Evolutionary conservation across 2,329 filamentous ascomycete genomes (phyloP), one percentile per base, ranked within the genome.

Genomic region (Coniochaeta ligniaria): DNA sequence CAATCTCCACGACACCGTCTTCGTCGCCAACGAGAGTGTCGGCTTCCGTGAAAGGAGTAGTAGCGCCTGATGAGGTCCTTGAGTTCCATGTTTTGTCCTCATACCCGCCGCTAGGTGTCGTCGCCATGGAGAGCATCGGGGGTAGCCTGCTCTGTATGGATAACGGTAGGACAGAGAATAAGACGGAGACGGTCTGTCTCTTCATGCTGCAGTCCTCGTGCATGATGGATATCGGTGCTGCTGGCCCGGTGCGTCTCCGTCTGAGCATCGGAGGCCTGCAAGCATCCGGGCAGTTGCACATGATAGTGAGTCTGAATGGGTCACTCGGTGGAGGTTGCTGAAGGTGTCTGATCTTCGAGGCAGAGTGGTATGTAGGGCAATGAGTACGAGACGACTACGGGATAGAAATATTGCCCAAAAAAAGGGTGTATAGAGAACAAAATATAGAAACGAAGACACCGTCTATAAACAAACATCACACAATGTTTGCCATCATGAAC

Each of bases 91-190:
- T 4, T n/a, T 31, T 52, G 47, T 31, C 26, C 16, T 6, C 47
- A n/a, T n/a, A 26, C 16, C 47, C 47, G 26, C 24, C 24, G 16
- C 6, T 31, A n/a, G 47, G 26, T 52, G 47, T 52, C 24, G 47
- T 52, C 26, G 47, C 24, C 47, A 24, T 52, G 6, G 47, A 52
- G 14, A 52, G 47, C 3, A 52, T 17, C n/a, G 60, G 57, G 26
- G 60, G 61, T 28, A 65, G 61, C 43, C 64, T 62, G 28, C 69
- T 73, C 54, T 74, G 70, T n/a, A 73, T 65, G 56, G 58, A 56
- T 7, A 54, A 43, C 8, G 61, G 58, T 24, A 62, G 58, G 11
- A 60, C 60, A 9, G 54, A 60, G 35, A 54, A 54, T 45, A 64
- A 59, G 16, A 60, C 57, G 22, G 61, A 62, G n/a, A 59, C 31